Conservation (phyloP, 176 grass and related monocot species). For the Thalia dealbata region DNA sequence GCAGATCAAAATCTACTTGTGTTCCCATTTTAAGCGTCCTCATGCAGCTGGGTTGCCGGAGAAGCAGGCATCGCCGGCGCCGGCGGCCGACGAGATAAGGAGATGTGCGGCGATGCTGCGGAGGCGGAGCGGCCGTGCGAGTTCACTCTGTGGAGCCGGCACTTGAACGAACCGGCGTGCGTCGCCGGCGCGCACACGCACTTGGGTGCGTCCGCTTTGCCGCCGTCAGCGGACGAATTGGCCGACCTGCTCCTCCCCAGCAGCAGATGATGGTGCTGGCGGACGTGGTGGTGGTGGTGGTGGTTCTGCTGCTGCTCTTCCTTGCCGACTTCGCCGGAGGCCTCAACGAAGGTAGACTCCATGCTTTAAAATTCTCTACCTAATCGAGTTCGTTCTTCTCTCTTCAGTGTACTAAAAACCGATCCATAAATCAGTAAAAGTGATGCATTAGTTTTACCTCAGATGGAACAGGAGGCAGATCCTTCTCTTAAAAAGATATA, state of each 20-base stretch:
- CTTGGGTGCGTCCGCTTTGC: background rate
- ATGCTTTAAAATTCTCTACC: background rate
- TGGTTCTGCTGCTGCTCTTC: background rate
- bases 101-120: background rate
- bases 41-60: background rate
- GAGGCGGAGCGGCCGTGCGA: background rate
- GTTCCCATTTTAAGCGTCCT: background rate
- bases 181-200: constrained; percentile 18
- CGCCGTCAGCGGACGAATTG: background rate
- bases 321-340: background rate
- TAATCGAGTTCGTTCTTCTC: background rate
- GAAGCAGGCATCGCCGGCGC: background rate
- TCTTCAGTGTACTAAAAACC: no score
- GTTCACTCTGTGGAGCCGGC: constrained; percentile 15
- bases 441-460: no score
- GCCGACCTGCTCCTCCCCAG: background rate
- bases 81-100: background rate
- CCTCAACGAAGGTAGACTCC: constrained; percentile 3
- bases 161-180: constrained; percentile 22
- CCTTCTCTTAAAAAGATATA: background rate
- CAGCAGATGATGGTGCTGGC: background rate
- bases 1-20: background rate
- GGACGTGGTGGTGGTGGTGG: background rate
- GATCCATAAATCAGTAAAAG: no score
- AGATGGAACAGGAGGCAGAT: no score